Conservation (phyloP, 2,329 filamentous ascomycete species). For the Macrophomina tecta region DNA sequence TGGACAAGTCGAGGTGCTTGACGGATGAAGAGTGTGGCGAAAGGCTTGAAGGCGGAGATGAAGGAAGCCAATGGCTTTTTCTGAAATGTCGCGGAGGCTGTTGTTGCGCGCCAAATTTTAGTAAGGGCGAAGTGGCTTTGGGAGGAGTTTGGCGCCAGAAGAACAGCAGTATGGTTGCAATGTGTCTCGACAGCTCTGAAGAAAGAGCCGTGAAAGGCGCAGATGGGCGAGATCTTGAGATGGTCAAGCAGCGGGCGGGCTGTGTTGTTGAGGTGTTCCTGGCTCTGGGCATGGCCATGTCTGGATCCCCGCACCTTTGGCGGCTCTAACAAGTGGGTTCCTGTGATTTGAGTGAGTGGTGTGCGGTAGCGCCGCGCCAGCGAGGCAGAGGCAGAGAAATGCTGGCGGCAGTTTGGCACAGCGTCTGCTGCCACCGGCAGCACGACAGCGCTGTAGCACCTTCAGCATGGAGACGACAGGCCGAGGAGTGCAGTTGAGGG, state of each 20-base stretch:
- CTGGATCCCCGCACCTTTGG: slow-evolving; percentile 5
- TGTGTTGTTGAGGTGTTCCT: neutral
- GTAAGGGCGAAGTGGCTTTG: neutral
- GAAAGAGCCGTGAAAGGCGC: neutral
- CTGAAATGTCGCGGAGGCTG: neutral
- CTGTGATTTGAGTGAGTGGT: neutral
- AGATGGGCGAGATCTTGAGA: neutral
- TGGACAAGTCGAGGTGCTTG: neutral
- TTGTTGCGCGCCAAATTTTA: neutral
- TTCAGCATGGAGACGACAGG: neutral
- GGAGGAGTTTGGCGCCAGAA: neutral
- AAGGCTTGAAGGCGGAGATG: slow-evolving; percentile 17
- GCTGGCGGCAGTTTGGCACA: neutral
- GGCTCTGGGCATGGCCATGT: neutral
- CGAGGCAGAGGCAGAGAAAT: neutral
- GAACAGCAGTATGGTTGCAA: neutral
- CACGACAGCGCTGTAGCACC: neutral
- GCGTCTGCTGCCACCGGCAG: neutral
- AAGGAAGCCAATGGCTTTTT: neutral
- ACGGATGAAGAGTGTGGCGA: neutral
- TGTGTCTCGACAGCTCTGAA: neutral
- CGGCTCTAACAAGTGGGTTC: neutral
- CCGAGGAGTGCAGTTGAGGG: neutral
- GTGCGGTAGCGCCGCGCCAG: neutral
- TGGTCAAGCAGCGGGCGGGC: neutral